Base-by-base conservation (phyloP, 345 rosid genomes). In the Sonneratia caseolaris region DNA sequence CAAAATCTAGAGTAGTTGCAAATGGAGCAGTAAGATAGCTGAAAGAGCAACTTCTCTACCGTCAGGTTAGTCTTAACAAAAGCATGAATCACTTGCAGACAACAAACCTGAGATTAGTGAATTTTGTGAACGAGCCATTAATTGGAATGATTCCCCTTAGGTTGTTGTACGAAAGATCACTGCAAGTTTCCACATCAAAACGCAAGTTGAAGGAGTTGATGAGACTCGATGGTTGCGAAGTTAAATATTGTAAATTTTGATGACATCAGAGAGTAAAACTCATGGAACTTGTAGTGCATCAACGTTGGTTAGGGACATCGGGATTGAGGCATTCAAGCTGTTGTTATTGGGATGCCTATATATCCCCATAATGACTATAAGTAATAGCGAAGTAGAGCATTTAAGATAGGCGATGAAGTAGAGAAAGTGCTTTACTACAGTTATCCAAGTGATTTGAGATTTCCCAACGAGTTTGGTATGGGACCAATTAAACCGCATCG, bases 121-220 rank as follows among this genome's bases (percentile, higher is more conserved):
- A 91, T 5, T 82, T 79, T 1, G 90, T 79, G 81, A 93, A 93
- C 66, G 97, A 93, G 70, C 98, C 98, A 68, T 84, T 86, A 68
- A 79, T 73, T 4, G 94, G 98, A 80, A 83, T 67, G 68, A 77
- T 80, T 79, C 98, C 98, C 1, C 0, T 36, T 47, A 93, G 89
- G 3, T 0, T 0, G 81, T 93, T 91, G 79, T 87, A 79, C 53
- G 98, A 89, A 74, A 93, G 85, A 86, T 93, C 93, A 73, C 97
- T 93, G 82, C 81, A 87, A 81, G 75, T 81, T 66, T 55, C 59
- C n/a, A 22, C 27, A 57, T n/a, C 22, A 19, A n/a, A 57, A 47
- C 11, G 51, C 51, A 14, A 11, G 57, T 53, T 19, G 22, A 53
- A 53, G n/a, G 57, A 53, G 22, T 53, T 16, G 57, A 8, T 13